These are phyloP conservation scores for Pyronema domesticum DNA, from an alignment of 495 filamentous ascomycete genomes.

Conservation along the genomic window DNA sequence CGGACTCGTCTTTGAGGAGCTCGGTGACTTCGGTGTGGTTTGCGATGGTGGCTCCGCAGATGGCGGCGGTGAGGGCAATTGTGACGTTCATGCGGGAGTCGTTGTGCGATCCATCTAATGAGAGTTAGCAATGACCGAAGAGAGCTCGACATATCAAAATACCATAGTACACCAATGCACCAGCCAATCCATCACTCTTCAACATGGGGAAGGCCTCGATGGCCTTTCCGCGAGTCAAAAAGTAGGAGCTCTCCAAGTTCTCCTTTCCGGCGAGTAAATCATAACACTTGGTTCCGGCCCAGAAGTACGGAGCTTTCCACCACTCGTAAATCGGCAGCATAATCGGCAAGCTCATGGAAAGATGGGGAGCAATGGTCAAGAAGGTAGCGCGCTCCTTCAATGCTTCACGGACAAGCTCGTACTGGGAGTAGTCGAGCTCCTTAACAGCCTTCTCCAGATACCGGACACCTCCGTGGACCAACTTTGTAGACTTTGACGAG, in stretches of 20 bases:
- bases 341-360: conserved; percentile 88
- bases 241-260: conserved; percentile 94
- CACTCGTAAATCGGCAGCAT: conserved; percentile 92
- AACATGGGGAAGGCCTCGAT: conserved; percentile 97
- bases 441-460: conserved; percentile 95
- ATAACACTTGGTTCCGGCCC: conserved; percentile 88
- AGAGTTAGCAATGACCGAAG: background rate
- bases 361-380: conserved; percentile 84
- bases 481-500: conserved; percentile 90
- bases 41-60: conserved; percentile 81
- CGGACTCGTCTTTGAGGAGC: conserved; percentile 61
- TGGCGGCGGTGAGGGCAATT: conserved; percentile 81
- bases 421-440: conserved; percentile 93
- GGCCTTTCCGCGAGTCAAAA: conserved; percentile 83
- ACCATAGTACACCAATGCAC: conserved; percentile 91
- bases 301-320: conserved; percentile 98
- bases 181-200: conserved; percentile 65
- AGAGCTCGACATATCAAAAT: conserved; percentile 10
- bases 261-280: conserved; percentile 88
- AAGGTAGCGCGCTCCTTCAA: conserved; percentile 92
- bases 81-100: conserved; percentile 98
- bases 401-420: conserved; percentile 82
- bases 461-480: conserved; percentile 90
- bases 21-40: conserved; percentile 84
- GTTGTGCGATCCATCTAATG: conserved; percentile 76